These are phyloP conservation scores for Aciculoconidium aculeatum DNA, from an alignment of 805 yeast genomes.

Conservation along the genomic window DNA sequence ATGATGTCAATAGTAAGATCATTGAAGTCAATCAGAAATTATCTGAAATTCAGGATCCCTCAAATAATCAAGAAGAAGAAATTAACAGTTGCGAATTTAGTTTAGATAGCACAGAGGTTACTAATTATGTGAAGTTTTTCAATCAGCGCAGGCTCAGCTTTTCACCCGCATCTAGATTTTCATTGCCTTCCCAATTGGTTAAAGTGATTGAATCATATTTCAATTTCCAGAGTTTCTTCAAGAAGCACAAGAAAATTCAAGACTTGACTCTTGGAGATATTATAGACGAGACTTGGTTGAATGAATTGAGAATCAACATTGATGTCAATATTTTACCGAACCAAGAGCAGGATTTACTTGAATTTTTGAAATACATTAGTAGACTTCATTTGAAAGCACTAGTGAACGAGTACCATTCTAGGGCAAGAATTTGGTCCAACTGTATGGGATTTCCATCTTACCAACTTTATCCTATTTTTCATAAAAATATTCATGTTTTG, in stretches of 20 bases:
- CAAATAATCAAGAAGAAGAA: constrained; percentile 11
- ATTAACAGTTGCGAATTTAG: constrained; percentile 13
- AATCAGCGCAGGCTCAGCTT: constrained; percentile 59
- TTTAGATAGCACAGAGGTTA: constrained; percentile 28
- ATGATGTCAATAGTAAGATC: constrained; percentile 9
- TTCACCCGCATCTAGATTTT: constrained; percentile 79
- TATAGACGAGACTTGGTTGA: constrained; percentile 20
- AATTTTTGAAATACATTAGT: constrained; percentile 31
- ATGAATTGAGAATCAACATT: constrained; percentile 21
- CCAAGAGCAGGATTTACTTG: constrained; percentile 25
- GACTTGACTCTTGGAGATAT: constrained; percentile 18
- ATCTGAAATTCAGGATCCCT: constrained; percentile 10
- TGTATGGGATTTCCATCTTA: constrained; percentile 31
- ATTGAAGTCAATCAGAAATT: constrained; percentile 8
- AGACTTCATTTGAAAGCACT: constrained; percentile 37
- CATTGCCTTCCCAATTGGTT: constrained; percentile 57
- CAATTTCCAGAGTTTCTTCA: constrained; percentile 18
- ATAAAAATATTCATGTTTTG: constrained; percentile 72
- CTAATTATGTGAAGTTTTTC: constrained; percentile 32
- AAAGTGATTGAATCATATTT: constrained; percentile 51
- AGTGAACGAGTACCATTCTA: constrained; percentile 41
- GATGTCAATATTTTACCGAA: constrained; percentile 32
- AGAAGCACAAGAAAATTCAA: constrained; percentile 18
- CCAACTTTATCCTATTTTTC: constrained; percentile 44
- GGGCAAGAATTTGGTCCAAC: constrained; percentile 45